Base-by-base conservation (phyloP, 805 yeast genomes). In the Zygotorulaspora sp. region DNA sequence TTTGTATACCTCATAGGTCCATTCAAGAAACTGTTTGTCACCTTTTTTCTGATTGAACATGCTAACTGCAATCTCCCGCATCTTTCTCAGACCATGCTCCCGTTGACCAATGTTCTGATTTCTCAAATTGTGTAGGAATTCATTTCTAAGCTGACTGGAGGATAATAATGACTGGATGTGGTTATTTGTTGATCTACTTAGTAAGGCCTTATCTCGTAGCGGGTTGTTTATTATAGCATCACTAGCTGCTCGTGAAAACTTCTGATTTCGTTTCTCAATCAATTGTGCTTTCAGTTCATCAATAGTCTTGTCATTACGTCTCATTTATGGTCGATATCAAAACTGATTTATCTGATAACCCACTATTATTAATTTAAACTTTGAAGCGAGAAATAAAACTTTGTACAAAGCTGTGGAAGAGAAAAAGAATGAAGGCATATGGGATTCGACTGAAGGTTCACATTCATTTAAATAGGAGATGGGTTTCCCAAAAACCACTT, bases 121-220 rank as follows among this genome's bases (percentile, higher is more conserved):
- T 19, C 67, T 52, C 2, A 78, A 68, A 24, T 57, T 45, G 2
- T 55, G 47, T 48, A 72, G 73, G 35, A 66, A 68, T 19, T 54
- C 55, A 5, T 47, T 51, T 47, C 84, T 61, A 7, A 70, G 73
- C 4, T 39, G 35, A 3, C 63, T 63, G 48, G 72, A 71, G 3
- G 58, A 50, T 48, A 71, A 78, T 28, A 80, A 62, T 26, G 20
- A 16, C 4, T 30, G 29, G 9, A 53, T 17, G 13, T 25, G 53
- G 35, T 52, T 53, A 38, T 72, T 78, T 30, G 73, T 79, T 1
- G 85, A 84, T 40, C 86, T 61, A 45, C 85, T 80, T 6, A 78
- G 57, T 34, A 76, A 61, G 0, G 85, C 83, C 44, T 68, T 75
- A 5, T 63, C 68, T 12, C 46, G 45, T 15, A 56, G 27, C 4